Percentiles rank a stretch among this genome's conserved stretches.
phyloP scores from a whole-genome alignment of 2,329 filamentous ascomycete genomes.

The Coleophoma crateriformis region DNA sequence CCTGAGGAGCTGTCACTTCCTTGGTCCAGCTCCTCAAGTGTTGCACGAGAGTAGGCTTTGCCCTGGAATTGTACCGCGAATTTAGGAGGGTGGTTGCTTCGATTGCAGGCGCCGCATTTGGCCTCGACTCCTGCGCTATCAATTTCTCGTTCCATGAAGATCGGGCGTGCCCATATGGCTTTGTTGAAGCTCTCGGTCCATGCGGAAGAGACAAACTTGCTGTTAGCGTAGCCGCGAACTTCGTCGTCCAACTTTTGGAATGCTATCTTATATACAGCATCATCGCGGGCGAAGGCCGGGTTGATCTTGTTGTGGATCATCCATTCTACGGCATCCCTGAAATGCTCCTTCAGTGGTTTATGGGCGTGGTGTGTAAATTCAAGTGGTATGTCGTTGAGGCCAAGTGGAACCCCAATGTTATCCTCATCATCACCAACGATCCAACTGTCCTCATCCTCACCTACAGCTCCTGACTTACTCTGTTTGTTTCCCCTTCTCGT shows the following conservation, averaged over 20 bases:
- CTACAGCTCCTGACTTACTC: conserved; percentile 6
- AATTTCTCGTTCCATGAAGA: conserved; percentile 31
- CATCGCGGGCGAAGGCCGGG: conserved; percentile 57
- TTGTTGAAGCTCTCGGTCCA: conserved; percentile 66
- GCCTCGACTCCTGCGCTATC: not conserved
- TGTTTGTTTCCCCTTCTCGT: conserved; percentile 1
- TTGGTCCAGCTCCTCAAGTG: conserved; percentile 58
- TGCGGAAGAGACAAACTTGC: conserved; percentile 65
- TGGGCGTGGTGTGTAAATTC: conserved; percentile 62
- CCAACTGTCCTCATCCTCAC: conserved; percentile 37
- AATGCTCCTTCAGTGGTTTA: conserved; percentile 66
- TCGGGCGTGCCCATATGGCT: conserved; percentile 60
- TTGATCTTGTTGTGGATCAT: conserved; percentile 76
- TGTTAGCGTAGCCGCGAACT: conserved; percentile 59
- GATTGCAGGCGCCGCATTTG: conserved; percentile 66
- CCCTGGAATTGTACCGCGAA: conserved; percentile 59
- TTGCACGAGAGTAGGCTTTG: conserved; percentile 58
- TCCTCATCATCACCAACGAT: conserved; percentile 56
- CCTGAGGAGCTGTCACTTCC: conserved; percentile 30
- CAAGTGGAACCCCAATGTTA: conserved; percentile 48
- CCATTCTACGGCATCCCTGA: conserved; percentile 72
- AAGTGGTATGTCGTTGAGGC: conserved; percentile 51
- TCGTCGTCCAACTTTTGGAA: conserved; percentile 71
- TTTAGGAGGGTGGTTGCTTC: conserved; percentile 61
- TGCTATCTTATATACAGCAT: conserved; percentile 61